phyloP scores from a whole-genome alignment of 2,329 filamentous ascomycete species.

The Corniculantispora saksenae region DNA sequence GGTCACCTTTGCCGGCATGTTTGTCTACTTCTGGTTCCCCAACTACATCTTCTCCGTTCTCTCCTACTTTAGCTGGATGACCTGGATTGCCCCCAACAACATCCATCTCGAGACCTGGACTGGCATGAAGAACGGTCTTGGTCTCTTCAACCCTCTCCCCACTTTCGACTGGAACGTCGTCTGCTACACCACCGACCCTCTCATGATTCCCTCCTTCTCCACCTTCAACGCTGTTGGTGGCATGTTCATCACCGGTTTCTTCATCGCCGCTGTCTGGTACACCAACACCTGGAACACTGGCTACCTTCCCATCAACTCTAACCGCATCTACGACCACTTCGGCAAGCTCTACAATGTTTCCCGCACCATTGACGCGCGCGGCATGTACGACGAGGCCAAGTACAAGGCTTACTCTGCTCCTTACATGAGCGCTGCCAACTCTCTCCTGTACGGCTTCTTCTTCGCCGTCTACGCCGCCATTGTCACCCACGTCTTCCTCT shows the following conservation, averaged over 20 bases:
- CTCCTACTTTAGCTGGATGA: slow-evolving; percentile 47
- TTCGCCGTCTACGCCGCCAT: slow-evolving; percentile 33
- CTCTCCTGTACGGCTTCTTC: slow-evolving; percentile 34
- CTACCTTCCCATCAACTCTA: slow-evolving; percentile 57
- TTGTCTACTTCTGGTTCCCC: slow-evolving; percentile 52
- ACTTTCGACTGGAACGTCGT: slow-evolving; percentile 49
- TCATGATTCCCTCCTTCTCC: slow-evolving; percentile 27
- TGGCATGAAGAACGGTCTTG: slow-evolving; percentile 33
- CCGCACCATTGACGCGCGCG: slow-evolving; percentile 50
- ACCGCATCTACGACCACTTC: slow-evolving; percentile 58
- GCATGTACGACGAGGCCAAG: slow-evolving; percentile 51
- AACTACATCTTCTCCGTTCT: slow-evolving; percentile 46
- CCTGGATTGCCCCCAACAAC: slow-evolving; percentile 46
- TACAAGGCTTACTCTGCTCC: slow-evolving; percentile 48
- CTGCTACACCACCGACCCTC: slow-evolving; percentile 21
- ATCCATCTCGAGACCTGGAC: slow-evolving; percentile 29
- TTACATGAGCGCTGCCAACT: slow-evolving; percentile 28
- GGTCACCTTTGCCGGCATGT: slow-evolving; percentile 41
- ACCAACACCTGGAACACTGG: slow-evolving; percentile 49
- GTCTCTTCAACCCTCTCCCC: slow-evolving; percentile 45
- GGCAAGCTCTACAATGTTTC: slow-evolving; percentile 52
- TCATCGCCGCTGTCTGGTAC: slow-evolving; percentile 50
- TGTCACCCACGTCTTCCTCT: slow-evolving; percentile 33
- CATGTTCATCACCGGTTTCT: slow-evolving; percentile 52
- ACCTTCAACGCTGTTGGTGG: slow-evolving; percentile 31